Evolutionary conservation across 148 eudicot genomes (phyloP).

Genomic region (Arbutus unedo): DNA sequence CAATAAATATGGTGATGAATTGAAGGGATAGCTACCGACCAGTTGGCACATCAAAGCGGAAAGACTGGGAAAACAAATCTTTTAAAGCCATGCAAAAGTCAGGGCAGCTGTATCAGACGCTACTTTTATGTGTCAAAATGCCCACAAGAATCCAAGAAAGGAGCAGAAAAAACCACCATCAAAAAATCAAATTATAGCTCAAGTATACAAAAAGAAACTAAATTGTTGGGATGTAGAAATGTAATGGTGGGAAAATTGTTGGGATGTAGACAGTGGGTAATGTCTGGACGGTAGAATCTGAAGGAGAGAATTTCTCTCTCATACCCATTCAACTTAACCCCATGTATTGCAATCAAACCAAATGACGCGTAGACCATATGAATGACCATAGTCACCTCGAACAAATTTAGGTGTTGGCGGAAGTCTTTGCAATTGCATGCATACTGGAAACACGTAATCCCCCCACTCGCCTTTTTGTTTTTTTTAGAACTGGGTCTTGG

Average conservation of each 20-base stretch:
- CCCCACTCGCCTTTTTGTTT: too few species aligned
- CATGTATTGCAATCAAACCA: not conserved
- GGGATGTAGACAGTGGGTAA: not conserved
- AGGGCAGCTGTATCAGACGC: slow-evolving; percentile 10
- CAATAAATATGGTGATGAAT: slow-evolving; percentile 15
- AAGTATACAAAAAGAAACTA: slow-evolving; percentile 2
- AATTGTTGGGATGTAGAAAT: not conserved
- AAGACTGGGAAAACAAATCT: slow-evolving; percentile 12
- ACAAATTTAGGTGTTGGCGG: not conserved
- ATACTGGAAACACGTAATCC: not conserved
- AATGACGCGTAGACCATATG: not conserved
- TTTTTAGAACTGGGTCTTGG: not conserved
- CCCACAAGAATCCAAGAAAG: not conserved
- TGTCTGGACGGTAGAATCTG: not conserved
- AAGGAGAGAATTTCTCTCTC: not conserved
- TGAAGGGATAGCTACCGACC: not conserved
- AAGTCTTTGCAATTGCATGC: not conserved
- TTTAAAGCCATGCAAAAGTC: not conserved
- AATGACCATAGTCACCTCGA: not conserved
- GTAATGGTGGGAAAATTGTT: slow-evolving; percentile 3
- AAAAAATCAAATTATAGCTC: not conserved
- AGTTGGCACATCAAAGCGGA: slow-evolving; percentile 5
- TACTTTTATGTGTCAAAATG: not conserved
- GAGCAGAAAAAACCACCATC: not conserved
- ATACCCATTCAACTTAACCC: not conserved